These are phyloP conservation scores for Volvox reticuliferus DNA, from an alignment of 139 green algal species.

Conservation along the genomic window DNA sequence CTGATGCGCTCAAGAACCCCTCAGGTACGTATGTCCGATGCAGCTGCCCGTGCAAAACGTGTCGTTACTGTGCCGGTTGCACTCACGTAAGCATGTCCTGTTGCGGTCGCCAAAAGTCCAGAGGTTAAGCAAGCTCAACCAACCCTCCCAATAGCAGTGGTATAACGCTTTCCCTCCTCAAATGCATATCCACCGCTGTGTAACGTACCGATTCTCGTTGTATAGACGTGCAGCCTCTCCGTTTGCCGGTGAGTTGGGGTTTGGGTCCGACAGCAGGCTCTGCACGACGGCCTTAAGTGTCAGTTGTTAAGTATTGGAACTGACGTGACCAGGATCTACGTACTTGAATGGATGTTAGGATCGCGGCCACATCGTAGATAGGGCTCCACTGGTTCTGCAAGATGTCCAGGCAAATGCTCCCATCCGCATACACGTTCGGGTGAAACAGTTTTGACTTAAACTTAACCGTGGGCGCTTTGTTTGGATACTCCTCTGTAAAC, in stretches of 20 bases:
- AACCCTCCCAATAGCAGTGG: too few relatives aligned
- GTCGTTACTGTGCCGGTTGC: too few relatives aligned
- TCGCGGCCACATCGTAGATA: constrained; percentile 98
- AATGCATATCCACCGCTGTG: background rate
- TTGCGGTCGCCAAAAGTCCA: too few relatives aligned
- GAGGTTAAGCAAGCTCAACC: too few relatives aligned
- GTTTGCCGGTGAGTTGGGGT: constrained; percentile 98
- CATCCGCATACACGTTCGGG: constrained; percentile 98
- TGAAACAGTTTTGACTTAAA: constrained; percentile 98
- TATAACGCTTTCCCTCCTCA: too few relatives aligned
- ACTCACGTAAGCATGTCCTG: too few relatives aligned
- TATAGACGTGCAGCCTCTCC: constrained; percentile 95
- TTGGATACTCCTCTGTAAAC: constrained; percentile 98
- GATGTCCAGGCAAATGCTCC: constrained; percentile 98
- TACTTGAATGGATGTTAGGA: constrained; percentile 97
- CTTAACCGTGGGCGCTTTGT: constrained; percentile 96
- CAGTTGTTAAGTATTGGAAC: too few relatives aligned
- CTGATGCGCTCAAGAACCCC: too few relatives aligned
- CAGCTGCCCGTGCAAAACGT: too few relatives aligned
- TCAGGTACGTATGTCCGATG: too few relatives aligned
- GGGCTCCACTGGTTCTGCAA: constrained; percentile 99
- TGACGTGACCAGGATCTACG: background rate
- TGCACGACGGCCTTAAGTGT: constrained; percentile 59
- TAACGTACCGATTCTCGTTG: constrained; percentile 83
- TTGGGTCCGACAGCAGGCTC: constrained; percentile 96